Base-by-base conservation (phyloP, 352 stramenopile species). In the Pythium phragmiticola region DNA sequence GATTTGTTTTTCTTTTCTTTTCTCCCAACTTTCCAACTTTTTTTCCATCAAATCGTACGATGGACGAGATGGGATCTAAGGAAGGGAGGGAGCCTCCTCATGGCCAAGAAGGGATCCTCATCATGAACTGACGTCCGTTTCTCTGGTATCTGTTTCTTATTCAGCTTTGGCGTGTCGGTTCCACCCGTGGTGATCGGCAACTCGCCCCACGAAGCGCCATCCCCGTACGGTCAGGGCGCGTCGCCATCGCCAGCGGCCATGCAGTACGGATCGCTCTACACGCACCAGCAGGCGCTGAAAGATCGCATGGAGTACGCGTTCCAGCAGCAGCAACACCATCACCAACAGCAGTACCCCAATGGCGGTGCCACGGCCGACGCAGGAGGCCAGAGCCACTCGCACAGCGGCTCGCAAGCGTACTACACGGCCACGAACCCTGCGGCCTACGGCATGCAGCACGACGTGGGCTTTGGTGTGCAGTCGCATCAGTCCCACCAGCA, bases 301-400 rank as follows among this genome's bases (percentile, higher is more conserved):
- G 64, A 70, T 28, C 64, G 64, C 46, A 65, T 70, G 50, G 30
- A 65, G 19, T 70, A 57, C 36, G 56, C 56, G 8, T 65, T 70
- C 43, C 63, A 57, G 13, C 37, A 50, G 12, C 58, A 65, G 17
- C 46, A 52, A 11, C 46, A 46, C 4, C 58, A 65, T 26, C 58
- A 61, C 16, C 62, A 63, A 43, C 62, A 63, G 52, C 62, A 70
- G 36, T 69, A 62, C 19, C 26, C 56, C 56, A 55, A 53, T 21
- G 17, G 19, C 17, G 17, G n/a, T 16, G 23, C 6, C 41, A 30
- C 28, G 26, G 26, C 26, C 26, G 6, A 33, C 23, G 46, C 9
- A 30, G 39, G 42, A 52, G 26, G 11, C 19, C 30, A 23, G 4
- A 19, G 14, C 30, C 28, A 37, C 36, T 17, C 28, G 17, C 19